A percentile compares a stretch with the other conserved stretches of the same genome.
phyloP scores from a whole-genome alignment of 2,329 filamentous ascomycete species.

The Cercospora zeae-maydis region DNA sequence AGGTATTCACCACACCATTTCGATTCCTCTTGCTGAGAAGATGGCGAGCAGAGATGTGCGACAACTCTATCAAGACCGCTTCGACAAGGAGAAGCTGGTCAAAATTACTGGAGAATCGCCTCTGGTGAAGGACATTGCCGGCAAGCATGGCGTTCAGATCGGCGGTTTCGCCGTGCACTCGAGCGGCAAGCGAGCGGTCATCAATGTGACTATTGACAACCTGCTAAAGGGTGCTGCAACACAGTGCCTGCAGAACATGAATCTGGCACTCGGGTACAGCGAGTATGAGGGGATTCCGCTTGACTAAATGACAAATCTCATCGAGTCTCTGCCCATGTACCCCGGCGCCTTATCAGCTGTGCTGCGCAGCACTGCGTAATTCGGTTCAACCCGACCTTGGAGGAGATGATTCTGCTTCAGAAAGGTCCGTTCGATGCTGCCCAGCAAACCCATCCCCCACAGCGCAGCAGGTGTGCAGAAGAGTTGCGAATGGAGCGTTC shows the following conservation, averaged over 20 bases:
- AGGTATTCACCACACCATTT: constrained; percentile 88
- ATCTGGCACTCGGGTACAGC: constrained; percentile 79
- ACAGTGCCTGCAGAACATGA: constrained; percentile 94
- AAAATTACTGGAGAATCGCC: constrained; percentile 88
- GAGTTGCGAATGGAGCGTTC: constrained; percentile 1
- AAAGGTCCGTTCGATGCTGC: background rate
- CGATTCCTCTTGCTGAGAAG: constrained; percentile 76
- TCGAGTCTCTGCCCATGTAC: background rate
- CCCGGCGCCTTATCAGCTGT: background rate
- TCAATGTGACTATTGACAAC: constrained; percentile 92
- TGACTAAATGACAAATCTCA: constrained; percentile 34
- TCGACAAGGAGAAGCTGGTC: constrained; percentile 91
- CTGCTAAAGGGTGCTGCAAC: constrained; percentile 89
- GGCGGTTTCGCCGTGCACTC: constrained; percentile 93
- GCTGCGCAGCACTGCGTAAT: background rate
- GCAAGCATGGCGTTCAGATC: constrained; percentile 87
- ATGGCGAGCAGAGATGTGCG: constrained; percentile 92
- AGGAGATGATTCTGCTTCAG: background rate
- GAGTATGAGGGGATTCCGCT: constrained; percentile 84
- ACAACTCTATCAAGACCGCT: constrained; percentile 92
- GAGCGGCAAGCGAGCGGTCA: constrained; percentile 84
- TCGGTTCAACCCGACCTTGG: background rate
- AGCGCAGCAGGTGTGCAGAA: background rate
- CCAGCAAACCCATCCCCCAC: background rate
- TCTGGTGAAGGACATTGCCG: constrained; percentile 76